These are phyloP conservation scores for Durusdinium trenchii DNA, from an alignment of 73 alveolate genomes.

Conservation along the genomic window DNA sequence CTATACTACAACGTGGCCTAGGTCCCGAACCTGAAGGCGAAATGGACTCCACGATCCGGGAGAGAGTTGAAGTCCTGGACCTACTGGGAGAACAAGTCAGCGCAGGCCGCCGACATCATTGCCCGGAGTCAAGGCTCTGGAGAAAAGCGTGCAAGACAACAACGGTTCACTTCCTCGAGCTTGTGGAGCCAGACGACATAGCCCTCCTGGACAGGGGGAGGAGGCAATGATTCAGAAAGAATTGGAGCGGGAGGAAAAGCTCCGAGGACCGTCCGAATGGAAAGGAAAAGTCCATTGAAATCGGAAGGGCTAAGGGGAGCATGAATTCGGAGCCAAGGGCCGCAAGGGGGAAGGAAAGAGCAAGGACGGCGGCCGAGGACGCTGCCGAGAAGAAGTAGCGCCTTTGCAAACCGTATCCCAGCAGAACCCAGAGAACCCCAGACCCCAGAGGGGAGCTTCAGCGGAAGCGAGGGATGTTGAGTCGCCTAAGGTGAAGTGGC, in stretches of 20 bases:
- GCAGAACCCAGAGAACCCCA: too few relatives aligned
- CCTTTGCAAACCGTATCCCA: too few relatives aligned
- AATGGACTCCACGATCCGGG: background rate
- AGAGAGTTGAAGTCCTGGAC: conserved; percentile 16
- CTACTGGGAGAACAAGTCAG: background rate
- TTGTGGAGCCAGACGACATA: background rate
- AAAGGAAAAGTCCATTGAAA: background rate
- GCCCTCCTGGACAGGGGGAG: background rate
- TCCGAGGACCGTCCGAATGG: background rate
- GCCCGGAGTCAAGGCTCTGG: conserved; percentile 7
- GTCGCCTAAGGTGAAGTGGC: too few relatives aligned
- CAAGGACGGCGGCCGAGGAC: background rate
- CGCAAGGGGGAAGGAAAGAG: background rate
- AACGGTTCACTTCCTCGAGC: conserved; percentile 4
- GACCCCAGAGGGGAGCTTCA: too few relatives aligned
- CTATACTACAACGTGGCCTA: background rate
- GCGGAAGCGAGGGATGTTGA: too few relatives aligned
- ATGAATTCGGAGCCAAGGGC: background rate
- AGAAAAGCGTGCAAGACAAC: background rate
- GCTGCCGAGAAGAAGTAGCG: background rate
- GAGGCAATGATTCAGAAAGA: background rate
- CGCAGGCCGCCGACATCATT: background rate
- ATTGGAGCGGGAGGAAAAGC: background rate
- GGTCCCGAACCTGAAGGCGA: background rate
- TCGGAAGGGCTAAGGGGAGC: background rate